Evolutionary conservation across 2,329 filamentous ascomycete species (phyloP).

Genomic region (Cladosporium sp.): DNA sequence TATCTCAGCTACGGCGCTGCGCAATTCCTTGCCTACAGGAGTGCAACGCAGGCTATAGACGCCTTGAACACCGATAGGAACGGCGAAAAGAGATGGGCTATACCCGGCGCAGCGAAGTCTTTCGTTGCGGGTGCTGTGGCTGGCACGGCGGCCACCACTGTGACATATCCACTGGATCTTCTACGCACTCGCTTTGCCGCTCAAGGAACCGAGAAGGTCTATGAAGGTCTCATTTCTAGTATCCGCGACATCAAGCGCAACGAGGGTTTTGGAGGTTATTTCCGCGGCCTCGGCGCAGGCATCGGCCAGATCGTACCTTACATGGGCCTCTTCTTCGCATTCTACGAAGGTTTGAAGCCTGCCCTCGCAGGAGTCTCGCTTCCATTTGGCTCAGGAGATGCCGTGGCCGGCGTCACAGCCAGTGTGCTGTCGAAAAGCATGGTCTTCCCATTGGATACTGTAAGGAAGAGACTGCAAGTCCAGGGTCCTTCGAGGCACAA

Average conservation of each 20-base stretch:
- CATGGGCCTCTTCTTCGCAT: constrained; percentile 94
- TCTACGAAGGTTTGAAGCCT: constrained; percentile 72
- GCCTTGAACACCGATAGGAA: neutral
- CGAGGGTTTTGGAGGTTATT: constrained; percentile 80
- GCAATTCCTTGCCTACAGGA: constrained; percentile 88
- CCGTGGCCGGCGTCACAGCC: constrained; percentile 75
- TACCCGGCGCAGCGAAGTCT: constrained; percentile 70
- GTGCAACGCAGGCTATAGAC: constrained; percentile 64
- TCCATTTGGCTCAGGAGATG: constrained; percentile 73
- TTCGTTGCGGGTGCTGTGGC: constrained; percentile 83
- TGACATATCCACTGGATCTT: constrained; percentile 90
- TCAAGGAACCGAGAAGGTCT: constrained; percentile 79
- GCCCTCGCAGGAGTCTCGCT: constrained; percentile 50
- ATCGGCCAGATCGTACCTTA: constrained; percentile 88
- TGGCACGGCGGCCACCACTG: constrained; percentile 76
- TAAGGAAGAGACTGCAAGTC: constrained; percentile 90
- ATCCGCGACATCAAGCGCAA: constrained; percentile 69
- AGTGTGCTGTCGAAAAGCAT: constrained; percentile 82
- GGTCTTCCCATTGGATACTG: constrained; percentile 90
- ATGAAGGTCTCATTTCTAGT: constrained; percentile 67
- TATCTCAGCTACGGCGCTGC: constrained; percentile 88
- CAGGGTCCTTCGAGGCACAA: constrained; percentile 79
- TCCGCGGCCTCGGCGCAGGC: constrained; percentile 79
- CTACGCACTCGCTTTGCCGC: constrained; percentile 95
- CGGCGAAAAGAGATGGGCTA: constrained; percentile 22